Base-by-base conservation (phyloP, 225 moss, liverwort and hornwort genomes). In the Marchantia polymorpha region DNA sequence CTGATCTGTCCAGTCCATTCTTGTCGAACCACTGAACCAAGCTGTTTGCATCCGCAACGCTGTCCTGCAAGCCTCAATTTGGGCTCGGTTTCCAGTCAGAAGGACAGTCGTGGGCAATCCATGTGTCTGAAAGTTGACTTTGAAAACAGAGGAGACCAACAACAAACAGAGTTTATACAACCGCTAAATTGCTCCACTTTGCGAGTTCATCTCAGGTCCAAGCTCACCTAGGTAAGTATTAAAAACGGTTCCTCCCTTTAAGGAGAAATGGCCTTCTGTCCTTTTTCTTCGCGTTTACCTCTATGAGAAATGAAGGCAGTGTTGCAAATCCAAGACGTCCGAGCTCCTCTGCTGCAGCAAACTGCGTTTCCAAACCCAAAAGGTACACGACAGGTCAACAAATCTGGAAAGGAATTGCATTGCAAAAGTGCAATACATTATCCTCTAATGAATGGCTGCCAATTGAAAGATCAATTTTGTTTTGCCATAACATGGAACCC, bases 221-320 rank as follows among this genome's bases (percentile, higher is more conserved):
- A 2, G 58, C 14, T 58, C 58, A 14, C 58, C 20, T 20, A 58
- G 20, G 58, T 58, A 6, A 58, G 17, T 58, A 39, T 39, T 5
- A 39, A 39, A 39, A 39, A 39, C 2, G 39, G 39, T 39, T 39
- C 39, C 58, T 58, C 17, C 58, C 6, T 7, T 0, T 58, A 20
- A 14, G 58, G 15, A 58, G 15, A 16, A 20, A 58, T 20, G 58
- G 58, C 13, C n/a, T 64, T 26, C 0, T 10, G 8, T 22, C 59
- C 19, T 58, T 30, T 19, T 6, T 58, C 64, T 90, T 87, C 78
- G 75, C 79, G 10, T 0, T 70, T 77, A 96, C 96, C 87, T 97
- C 84, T 59, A 93, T 66, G 70, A 97, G 93, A 83, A 92, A 94
- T 79, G 86, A 91, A 71, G 97, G 93, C 74, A 97, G 86, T 48